These are phyloP conservation scores for Lipomyces yarrowii DNA, from an alignment of 1,139 yeast species.

Conservation along the genomic window DNA sequence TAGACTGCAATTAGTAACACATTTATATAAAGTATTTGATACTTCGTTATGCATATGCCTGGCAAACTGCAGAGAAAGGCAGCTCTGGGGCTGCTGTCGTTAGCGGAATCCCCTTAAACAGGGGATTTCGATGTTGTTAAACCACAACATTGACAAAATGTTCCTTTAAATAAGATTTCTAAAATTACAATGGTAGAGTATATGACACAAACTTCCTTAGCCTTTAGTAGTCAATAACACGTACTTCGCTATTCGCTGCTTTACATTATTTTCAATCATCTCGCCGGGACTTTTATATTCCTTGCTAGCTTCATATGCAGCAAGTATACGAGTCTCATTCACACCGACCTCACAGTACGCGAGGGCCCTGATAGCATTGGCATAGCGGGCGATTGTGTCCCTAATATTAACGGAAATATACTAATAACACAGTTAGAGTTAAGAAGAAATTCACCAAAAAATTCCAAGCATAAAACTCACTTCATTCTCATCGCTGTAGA, in stretches of 20 bases:
- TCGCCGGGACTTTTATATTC: slow-evolving; percentile 73
- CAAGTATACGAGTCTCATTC: slow-evolving; percentile 73
- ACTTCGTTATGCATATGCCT: too few species aligned
- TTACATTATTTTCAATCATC: slow-evolving; percentile 71
- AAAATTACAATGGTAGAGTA: neutral
- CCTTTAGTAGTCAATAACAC: slow-evolving; percentile 11
- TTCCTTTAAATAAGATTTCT: neutral
- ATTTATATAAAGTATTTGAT: neutral
- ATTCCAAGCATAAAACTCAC: neutral
- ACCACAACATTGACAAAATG: neutral
- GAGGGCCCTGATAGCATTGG: slow-evolving; percentile 79
- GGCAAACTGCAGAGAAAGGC: too few species aligned
- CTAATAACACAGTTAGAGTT: neutral
- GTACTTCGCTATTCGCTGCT: slow-evolving; percentile 40
- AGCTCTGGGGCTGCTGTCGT: too few species aligned
- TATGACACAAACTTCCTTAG: neutral
- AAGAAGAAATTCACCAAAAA: neutral
- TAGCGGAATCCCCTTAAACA: too few species aligned
- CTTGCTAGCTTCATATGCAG: slow-evolving; percentile 89
- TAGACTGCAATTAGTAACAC: neutral
- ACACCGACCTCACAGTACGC: slow-evolving; percentile 83
- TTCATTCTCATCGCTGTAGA: slow-evolving; percentile 89
- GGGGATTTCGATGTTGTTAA: too few species aligned
- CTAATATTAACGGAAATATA: slow-evolving; percentile 60
- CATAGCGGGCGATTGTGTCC: slow-evolving; percentile 79